These are phyloP conservation scores for Neopestalotiopsis rosae DNA, from an alignment of 2,329 filamentous ascomycete species.

Conservation along the genomic window DNA sequence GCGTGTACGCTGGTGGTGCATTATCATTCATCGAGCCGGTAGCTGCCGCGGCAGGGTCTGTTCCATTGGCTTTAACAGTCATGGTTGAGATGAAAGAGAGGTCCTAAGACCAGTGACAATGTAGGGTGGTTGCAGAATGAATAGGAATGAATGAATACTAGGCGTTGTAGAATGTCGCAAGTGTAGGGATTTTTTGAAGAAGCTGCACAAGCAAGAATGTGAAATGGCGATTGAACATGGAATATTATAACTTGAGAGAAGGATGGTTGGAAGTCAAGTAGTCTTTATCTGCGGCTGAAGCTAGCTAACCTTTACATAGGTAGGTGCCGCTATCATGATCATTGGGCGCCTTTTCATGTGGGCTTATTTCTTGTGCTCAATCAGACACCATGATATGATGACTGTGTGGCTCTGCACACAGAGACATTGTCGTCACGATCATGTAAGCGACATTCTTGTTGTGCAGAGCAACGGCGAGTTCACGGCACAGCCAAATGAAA, in stretches of 20 bases:
- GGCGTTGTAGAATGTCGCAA: no score
- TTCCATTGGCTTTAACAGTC: neutral
- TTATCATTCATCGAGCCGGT: neutral
- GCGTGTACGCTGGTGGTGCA: conserved; percentile 15
- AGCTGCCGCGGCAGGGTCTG: neutral
- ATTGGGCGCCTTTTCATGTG: neutral
- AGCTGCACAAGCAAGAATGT: neutral
- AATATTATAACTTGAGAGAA: neutral
- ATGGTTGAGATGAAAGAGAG: neutral
- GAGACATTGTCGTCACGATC: no score
- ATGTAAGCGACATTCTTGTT: no score
- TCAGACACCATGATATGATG: neutral
- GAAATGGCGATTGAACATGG: neutral
- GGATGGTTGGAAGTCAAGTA: neutral
- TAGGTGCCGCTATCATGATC: no score
- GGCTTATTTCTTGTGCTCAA: neutral
- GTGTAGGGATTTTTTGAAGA: no score
- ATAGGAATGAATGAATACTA: no score
- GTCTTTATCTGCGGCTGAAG: conserved; percentile 6
- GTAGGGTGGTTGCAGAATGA: no score
- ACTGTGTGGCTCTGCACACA: no score
- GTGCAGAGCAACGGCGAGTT: no score
- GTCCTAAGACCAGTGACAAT: no score
- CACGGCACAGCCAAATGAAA: no score
- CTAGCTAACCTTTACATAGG: no score